Conservation (phyloP, 2,329 filamentous ascomycete species). For the Fusarium keratoplasticum region DNA sequence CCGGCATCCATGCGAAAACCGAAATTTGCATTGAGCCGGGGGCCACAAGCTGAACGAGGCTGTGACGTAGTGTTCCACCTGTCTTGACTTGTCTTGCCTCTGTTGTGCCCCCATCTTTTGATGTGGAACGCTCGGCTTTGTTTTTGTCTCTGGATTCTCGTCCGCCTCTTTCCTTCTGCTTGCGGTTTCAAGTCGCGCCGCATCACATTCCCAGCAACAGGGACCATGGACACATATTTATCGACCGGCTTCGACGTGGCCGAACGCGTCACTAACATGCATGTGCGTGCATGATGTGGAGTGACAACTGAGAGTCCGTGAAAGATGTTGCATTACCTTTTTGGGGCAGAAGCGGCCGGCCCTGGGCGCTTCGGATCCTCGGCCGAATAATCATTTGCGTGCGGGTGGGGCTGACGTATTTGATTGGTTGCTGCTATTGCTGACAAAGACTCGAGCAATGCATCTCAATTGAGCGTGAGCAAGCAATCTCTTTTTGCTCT, state of each 20-base stretch:
- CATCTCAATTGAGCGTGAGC: background rate
- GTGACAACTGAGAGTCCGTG: background rate
- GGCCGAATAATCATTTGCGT: background rate
- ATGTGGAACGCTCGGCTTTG: background rate
- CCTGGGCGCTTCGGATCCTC: background rate
- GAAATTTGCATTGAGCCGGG: background rate
- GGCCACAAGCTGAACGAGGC: conserved; percentile 1
- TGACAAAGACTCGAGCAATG: background rate
- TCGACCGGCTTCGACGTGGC: background rate
- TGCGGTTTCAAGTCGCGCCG: background rate
- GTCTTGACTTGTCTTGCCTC: background rate
- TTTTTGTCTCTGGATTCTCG: background rate
- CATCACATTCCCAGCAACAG: background rate
- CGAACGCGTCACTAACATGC: background rate
- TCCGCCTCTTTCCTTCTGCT: background rate
- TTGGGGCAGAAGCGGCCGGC: background rate
- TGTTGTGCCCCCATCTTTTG: background rate
- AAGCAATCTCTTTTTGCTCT: conserved; percentile 8
- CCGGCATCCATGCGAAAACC: background rate
- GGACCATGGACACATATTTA: background rate
- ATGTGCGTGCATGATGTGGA: background rate
- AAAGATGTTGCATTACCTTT: background rate
- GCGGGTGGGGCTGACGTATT: background rate
- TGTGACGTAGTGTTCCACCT: conserved; percentile 22
- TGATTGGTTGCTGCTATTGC: background rate